Evolutionary conservation across 306 rosid species (phyloP), one percentile per base, ranked within the genome.

Genomic region (Styphnolobium japonicum): DNA sequence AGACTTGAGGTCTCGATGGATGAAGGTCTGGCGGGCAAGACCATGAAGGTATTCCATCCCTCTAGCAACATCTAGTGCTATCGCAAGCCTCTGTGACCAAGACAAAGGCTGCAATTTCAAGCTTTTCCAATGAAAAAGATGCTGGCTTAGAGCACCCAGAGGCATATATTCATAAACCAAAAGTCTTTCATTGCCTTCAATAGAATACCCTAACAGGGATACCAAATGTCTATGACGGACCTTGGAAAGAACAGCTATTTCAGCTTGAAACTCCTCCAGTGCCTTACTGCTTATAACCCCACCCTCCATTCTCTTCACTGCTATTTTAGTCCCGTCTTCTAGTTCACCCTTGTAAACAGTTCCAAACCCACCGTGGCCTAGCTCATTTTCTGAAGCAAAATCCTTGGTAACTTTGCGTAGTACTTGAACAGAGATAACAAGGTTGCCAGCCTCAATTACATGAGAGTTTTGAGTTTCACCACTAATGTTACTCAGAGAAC

Each of bases 291-390:
- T 72, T 12, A 86, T 81, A 12, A 10, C 80, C 19, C 90, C 93
- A 12, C 81, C 81, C 81, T 93, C 98, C 98, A 91, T 93, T 85
- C 98, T 89, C 87, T 93, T 93, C 31, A 93, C 97, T 21, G 98
- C 98, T 31, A 89, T 71, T 61, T 72, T 81, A 37, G 98, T 87
- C 56, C 97, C 94, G 19, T 88, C 93, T 57, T 87, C 97, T 16
- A 93, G 84, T 76, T 93, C 94, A 4, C 98, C 98, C 79, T 82
- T 91, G 81, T 93, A 93, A 74, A 93, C 98, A 60, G 90, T 87
- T 48, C 97, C 98, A 86, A 93, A 93, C 48, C 98, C 98, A 4
- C 97, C 98, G 1, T 82, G 90, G 18, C 97, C 98, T 12, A 93
- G 89, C 83, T 89, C 97, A 73, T 91, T 89, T 78, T 88, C 87